A percentile compares a stretch with the other conserved stretches of the same genome.
phyloP scores from a whole-genome alignment of 495 filamentous ascomycete species.

The Aspergillus saccharolyticus region DNA sequence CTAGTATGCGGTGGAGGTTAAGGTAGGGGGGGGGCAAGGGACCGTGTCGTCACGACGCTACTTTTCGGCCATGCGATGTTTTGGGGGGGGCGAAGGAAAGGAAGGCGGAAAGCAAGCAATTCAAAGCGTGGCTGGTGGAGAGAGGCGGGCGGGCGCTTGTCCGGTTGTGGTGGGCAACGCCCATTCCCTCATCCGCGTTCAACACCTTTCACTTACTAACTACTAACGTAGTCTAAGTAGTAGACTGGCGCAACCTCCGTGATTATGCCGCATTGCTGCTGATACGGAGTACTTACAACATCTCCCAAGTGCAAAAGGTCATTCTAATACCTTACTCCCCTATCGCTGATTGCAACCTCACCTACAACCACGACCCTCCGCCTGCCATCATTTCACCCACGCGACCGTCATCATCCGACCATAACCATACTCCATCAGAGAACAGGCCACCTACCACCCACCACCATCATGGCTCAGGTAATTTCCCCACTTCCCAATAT shows the following conservation, averaged over 20 bases:
- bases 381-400: background rate
- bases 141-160: conserved; percentile 17
- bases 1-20: conserved; percentile 4
- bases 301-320: too few species aligned
- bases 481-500: conserved; percentile 6
- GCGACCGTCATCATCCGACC: conserved; percentile 4
- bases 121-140: conserved; percentile 23
- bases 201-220: background rate
- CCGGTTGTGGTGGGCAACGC: conserved; percentile 32
- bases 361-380: background rate
- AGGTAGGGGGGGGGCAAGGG: background rate
- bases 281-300: too few species aligned
- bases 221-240: too few species aligned
- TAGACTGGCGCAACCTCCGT: too few species aligned
- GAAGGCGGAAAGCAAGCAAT: background rate
- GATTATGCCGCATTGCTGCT: background rate
- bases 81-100: conserved; percentile 18
- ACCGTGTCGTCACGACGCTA: conserved; percentile 9
- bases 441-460: conserved; percentile 3
- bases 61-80: conserved; percentile 17
- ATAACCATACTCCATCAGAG: background rate
- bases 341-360: too few species aligned
- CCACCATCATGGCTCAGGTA: conserved; percentile 34
- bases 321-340: too few species aligned
- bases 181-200: conserved; percentile 4